These are phyloP conservation scores for Friedmanniomyces simplex DNA, from an alignment of 495 filamentous ascomycete species.

Conservation along the genomic window DNA sequence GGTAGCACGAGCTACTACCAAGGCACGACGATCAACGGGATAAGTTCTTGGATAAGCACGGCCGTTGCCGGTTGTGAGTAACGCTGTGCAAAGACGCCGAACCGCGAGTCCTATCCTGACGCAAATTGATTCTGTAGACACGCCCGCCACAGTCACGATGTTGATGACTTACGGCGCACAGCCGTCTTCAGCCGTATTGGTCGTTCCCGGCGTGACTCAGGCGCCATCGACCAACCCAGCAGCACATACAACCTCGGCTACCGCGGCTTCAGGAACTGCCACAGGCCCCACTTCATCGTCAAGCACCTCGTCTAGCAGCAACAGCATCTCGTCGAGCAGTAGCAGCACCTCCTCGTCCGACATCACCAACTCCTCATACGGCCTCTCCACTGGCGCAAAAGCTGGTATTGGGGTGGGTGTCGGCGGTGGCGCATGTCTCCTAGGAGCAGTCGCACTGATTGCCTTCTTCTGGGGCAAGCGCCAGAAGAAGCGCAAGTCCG, in stretches of 20 bases:
- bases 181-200: neutral
- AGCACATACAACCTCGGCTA: neutral
- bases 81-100: too few species aligned
- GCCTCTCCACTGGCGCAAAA: conserved; percentile 5
- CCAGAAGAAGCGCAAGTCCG: neutral
- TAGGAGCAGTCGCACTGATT: neutral
- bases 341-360: too few species aligned
- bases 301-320: neutral
- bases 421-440: neutral
- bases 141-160: neutral
- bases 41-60: conserved; percentile 3
- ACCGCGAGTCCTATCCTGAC: too few species aligned
- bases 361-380: neutral
- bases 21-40: neutral
- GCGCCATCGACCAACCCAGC: neutral
- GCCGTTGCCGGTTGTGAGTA: neutral
- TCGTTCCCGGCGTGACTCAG: neutral
- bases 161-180: conserved; percentile 1
- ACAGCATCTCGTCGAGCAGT: neutral
- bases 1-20: conserved; percentile 7
- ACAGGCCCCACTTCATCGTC: neutral
- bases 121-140: neutral
- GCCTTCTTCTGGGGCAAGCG: neutral
- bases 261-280: neutral
- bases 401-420: conserved; percentile 14